Evolutionary conservation across 2,329 filamentous ascomycete genomes (phyloP).

Genomic region (Scedosporium minutisporum): DNA sequence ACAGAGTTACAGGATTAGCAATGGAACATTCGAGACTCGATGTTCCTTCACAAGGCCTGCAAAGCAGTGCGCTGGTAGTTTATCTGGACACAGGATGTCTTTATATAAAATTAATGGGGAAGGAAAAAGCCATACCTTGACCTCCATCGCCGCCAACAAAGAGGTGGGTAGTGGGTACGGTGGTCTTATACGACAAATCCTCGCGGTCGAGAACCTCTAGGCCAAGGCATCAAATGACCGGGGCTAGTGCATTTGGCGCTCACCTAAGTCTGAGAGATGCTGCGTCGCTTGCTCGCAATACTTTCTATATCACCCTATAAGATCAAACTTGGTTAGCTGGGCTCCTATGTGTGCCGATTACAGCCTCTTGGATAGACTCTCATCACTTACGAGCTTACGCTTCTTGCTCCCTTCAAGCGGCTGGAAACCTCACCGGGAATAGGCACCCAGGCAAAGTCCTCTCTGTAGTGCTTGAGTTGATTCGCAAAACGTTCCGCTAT

Average conservation of each 20-base stretch:
- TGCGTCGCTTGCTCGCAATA: background rate
- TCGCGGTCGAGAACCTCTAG: background rate
- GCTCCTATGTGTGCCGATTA: background rate
- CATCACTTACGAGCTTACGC: constrained; percentile 34
- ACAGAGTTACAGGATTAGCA: too few species aligned
- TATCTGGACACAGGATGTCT: too few species aligned
- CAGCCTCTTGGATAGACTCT: too few species aligned
- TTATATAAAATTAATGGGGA: too few species aligned
- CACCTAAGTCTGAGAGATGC: background rate
- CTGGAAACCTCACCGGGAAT: constrained; percentile 38
- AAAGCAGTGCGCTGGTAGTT: too few species aligned
- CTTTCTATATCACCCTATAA: constrained; percentile 2
- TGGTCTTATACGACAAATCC: constrained; percentile 10
- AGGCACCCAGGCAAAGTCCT: constrained; percentile 35
- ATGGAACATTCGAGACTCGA: too few species aligned
- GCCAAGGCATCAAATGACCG: constrained; percentile 1
- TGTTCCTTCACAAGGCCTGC: too few species aligned
- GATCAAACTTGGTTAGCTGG: background rate
- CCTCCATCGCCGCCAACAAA: constrained; percentile 8
- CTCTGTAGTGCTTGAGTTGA: constrained; percentile 29
- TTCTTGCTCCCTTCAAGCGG: constrained; percentile 27
- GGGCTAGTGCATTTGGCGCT: background rate
- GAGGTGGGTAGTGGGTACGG: constrained; percentile 6
- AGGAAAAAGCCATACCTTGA: constrained; percentile 11
- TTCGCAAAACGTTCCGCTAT: constrained; percentile 37